phyloP scores from a whole-genome alignment of 2,329 filamentous ascomycete species.

The Ophiocordyceps australis region DNA sequence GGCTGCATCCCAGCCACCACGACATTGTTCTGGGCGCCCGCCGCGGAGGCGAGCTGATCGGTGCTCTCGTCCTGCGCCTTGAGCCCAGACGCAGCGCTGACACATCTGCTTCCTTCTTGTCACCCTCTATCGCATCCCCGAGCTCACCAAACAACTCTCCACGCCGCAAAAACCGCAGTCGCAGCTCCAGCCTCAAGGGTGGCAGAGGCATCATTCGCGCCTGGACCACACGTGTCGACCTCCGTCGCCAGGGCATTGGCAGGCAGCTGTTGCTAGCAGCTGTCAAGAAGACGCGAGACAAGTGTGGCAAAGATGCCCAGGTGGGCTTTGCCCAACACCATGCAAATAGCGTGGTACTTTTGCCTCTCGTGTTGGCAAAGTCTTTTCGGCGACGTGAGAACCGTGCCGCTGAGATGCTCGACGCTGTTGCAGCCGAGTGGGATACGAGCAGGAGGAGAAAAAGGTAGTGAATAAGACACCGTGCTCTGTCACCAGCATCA shows the following conservation, averaged over 20 bases:
- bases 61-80: constrained; percentile 50
- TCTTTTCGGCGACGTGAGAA: constrained; percentile 40
- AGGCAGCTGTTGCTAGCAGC: constrained; percentile 55
- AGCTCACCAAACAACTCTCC: constrained; percentile 4
- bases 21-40: constrained; percentile 46
- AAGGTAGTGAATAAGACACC: too few species aligned
- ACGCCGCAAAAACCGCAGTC: constrained; percentile 17
- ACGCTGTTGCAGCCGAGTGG: constrained; percentile 29
- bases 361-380: constrained; percentile 45
- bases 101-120: too few species aligned
- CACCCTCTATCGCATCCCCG: too few species aligned
- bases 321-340: constrained; percentile 61
- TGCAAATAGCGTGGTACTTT: constrained; percentile 49
- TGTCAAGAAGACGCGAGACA: constrained; percentile 46
- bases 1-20: constrained; percentile 30
- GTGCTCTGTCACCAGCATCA: too few species aligned
- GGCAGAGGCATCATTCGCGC: constrained; percentile 58
- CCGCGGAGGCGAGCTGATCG: constrained; percentile 52
- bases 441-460: constrained; percentile 27
- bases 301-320: constrained; percentile 47
- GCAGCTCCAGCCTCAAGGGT: constrained; percentile 24
- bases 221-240: constrained; percentile 60
- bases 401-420: constrained; percentile 33
- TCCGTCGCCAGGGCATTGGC: constrained; percentile 56
- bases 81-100: constrained; percentile 23